phyloP scores from a whole-genome alignment of 495 filamentous ascomycete genomes.

The Penicillium goetzii region DNA sequence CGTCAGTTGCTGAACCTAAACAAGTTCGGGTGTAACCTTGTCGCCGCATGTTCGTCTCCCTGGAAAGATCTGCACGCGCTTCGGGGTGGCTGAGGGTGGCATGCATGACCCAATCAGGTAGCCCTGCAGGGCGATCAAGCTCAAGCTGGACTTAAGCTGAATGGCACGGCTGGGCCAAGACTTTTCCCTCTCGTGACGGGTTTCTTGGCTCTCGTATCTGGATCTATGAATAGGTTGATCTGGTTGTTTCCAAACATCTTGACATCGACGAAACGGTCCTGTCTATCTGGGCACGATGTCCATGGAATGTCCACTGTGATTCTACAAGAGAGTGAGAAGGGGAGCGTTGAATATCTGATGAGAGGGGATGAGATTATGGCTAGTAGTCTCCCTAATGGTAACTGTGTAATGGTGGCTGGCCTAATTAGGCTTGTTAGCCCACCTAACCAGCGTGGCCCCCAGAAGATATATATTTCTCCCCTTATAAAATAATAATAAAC shows the following conservation, averaged over 20 bases:
- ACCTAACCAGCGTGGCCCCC: too few relatives aligned
- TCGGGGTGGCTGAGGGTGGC: background rate
- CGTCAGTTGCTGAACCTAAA: background rate
- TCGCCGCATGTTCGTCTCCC: background rate
- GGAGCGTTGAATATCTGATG: too few relatives aligned
- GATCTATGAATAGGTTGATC: background rate
- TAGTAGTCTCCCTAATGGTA: too few relatives aligned
- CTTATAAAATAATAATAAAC: too few relatives aligned
- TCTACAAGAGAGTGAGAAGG: too few relatives aligned
- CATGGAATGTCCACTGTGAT: too few relatives aligned
- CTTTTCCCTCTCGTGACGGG: background rate
- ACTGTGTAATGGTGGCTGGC: too few relatives aligned
- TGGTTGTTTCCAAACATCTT: background rate
- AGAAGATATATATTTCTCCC: too few relatives aligned
- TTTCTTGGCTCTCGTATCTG: background rate
- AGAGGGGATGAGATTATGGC: too few relatives aligned
- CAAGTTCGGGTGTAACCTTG: background rate
- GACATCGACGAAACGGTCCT: background rate
- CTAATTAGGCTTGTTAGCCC: too few relatives aligned
- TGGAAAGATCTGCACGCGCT: background rate
- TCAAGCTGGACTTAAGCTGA: background rate
- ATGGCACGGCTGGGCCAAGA: background rate
- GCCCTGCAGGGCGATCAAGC: background rate
- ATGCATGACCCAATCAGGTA: slow-evolving; percentile 6
- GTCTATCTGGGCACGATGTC: too few relatives aligned